Evolutionary conservation across 2,329 filamentous ascomycete genomes (phyloP), one percentile per base, ranked within the genome.

Genomic region (Epichloe hybrida): DNA sequence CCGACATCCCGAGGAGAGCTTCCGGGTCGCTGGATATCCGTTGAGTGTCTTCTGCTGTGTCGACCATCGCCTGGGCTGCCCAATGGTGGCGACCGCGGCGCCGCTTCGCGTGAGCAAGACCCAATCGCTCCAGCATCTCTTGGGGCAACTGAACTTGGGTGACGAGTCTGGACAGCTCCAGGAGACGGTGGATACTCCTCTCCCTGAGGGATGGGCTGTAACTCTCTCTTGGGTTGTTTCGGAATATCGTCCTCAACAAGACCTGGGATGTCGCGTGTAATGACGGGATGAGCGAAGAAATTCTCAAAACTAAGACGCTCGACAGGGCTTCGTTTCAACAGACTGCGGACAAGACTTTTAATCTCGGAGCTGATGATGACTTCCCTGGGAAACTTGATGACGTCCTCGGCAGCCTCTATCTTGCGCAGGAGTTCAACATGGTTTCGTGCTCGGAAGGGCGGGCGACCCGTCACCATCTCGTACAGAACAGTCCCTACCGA

Each of bases 401-500:
- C 74, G 63, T 97, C 91, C 55, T 94, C 85, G 17, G 85, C 83
- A 53, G 84, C 84, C 65, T 97, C 91, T 56, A 98, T 98, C 70
- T 86, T 93, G 54, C 88, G 81, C 42, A 97, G 76, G 37, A 98
- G 72, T 64, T 98, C 93, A 40, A 98, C 90, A 62, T 98, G 93
- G 63, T 98, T 97, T 50, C 81, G 81, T 35, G 93, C 93, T 57
- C 88, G 79, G 69, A 97, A 98, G 0, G 93, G 93, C 21, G 93
- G 89, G 55, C 81, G 84, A 49, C 90, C 91, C 6, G 84, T 87
- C 54, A 93, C 81, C 90, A 98, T 95, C 69, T 98, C 93, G 64
- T 88, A 95, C 23, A 95, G 72, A 8, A 98, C 93, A 17, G 93
- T 95, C 48, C 93, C 93, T 36, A 96, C 88, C 21, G 93, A 98